Conservation (phyloP, 176 grass and related monocot species). For the Oropetium thomaeum region DNA sequence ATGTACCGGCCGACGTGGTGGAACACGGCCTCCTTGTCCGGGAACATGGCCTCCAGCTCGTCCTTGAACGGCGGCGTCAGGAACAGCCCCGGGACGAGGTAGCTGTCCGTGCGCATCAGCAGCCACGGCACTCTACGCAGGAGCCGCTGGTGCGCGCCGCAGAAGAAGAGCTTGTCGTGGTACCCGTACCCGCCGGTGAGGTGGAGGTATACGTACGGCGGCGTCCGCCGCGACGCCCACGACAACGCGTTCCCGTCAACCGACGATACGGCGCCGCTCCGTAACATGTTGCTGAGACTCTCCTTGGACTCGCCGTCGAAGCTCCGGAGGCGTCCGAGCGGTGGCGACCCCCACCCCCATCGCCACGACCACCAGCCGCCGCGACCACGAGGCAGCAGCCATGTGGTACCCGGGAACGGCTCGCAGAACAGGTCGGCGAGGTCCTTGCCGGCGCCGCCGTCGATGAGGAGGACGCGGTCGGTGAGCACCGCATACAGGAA, state of each 20-base stretch:
- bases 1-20: constrained; percentile 60
- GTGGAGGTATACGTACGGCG: constrained; percentile 45
- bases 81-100: constrained; percentile 61
- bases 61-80: constrained; percentile 31
- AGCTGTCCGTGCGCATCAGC: constrained; percentile 49
- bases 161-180: constrained; percentile 40
- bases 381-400: constrained; percentile 45
- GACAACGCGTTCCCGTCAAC: not conserved
- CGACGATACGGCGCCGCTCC: no score
- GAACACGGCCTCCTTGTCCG: constrained; percentile 45
- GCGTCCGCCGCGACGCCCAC: constrained; percentile 13
- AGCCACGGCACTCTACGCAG: constrained; percentile 48
- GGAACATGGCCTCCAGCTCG: constrained; percentile 53
- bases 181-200: constrained; percentile 6
- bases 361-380: no score
- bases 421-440: constrained; percentile 56
- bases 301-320: not conserved
- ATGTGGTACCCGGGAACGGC: constrained; percentile 55
- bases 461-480: constrained; percentile 55
- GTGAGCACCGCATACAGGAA: constrained; percentile 73
- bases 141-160: constrained; percentile 43
- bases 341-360: no score
- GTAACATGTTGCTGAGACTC: not conserved
- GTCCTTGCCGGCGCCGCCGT: not conserved
- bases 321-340: constrained; percentile 44